Conservation (phyloP, 352 stramenopile genomes). For the Phytophthora gonapodyides region DNA sequence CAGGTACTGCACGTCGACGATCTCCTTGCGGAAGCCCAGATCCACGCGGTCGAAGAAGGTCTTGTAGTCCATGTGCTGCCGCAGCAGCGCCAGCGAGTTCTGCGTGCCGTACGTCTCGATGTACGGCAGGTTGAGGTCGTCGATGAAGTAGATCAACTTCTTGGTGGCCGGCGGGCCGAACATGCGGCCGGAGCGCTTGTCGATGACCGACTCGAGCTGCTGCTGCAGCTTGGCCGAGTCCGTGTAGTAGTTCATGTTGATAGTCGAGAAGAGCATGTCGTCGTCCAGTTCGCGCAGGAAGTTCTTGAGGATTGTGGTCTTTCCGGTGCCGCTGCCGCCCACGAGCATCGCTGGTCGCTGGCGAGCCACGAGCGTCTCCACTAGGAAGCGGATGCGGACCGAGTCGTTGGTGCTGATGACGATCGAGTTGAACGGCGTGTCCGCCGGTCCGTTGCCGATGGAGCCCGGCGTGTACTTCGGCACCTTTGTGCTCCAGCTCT, state of each 20-base stretch:
- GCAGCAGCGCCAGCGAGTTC: conserved; percentile 94
- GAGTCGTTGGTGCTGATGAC: conserved; percentile 97
- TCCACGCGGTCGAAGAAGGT: conserved; percentile 96
- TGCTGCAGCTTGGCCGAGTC: conserved; percentile 95
- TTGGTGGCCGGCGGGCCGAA: conserved; percentile 96
- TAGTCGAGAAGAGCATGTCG: conserved; percentile 95
- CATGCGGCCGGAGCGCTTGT: conserved; percentile 95
- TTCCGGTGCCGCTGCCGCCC: conserved; percentile 95
- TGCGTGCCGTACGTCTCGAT: conserved; percentile 98
- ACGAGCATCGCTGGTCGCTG: conserved; percentile 96
- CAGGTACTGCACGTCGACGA: conserved; percentile 97
- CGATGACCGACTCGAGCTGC: conserved; percentile 96
- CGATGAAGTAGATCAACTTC: conserved; percentile 97
- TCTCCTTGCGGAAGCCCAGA: conserved; percentile 96
- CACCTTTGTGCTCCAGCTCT: conserved; percentile 94
- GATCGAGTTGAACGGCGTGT: conserved; percentile 97
- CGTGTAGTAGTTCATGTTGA: conserved; percentile 98
- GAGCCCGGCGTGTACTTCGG: conserved; percentile 89
- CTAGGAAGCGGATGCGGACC: conserved; percentile 94
- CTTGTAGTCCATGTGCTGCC: conserved; percentile 96
- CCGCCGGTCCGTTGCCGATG: conserved; percentile 92
- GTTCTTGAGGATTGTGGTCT: conserved; percentile 97
- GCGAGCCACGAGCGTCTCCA: conserved; percentile 94
- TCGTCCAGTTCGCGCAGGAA: conserved; percentile 92
- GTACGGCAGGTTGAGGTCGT: conserved; percentile 97